These are phyloP conservation scores for Maudiozyma turicensis DNA, from an alignment of 805 yeast species.

Conservation along the genomic window DNA sequence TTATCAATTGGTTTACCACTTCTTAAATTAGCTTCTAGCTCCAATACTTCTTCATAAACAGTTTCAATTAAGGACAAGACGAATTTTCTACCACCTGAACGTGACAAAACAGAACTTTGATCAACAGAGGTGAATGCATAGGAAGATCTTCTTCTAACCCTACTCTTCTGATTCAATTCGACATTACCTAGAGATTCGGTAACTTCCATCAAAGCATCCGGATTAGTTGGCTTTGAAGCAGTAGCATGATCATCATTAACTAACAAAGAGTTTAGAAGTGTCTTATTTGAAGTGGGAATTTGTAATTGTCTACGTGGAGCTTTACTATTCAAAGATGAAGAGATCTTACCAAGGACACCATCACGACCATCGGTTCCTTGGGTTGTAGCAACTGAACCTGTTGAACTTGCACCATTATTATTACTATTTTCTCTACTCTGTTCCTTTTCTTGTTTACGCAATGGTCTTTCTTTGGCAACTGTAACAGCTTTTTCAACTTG, in stretches of 20 bases:
- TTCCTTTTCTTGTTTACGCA: conserved; percentile 38
- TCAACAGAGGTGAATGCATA: conserved; percentile 28
- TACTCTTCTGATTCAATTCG: conserved; percentile 18
- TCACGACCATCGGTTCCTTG: conserved; percentile 46
- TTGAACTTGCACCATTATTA: not conserved
- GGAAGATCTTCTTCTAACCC: conserved; percentile 29
- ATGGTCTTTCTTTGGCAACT: conserved; percentile 83
- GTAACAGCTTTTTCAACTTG: conserved; percentile 95
- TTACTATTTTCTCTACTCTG: conserved; percentile 8
- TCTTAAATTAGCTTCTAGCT: conserved; percentile 67
- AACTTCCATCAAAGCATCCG: conserved; percentile 24
- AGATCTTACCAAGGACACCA: conserved; percentile 85
- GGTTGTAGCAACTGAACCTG: not conserved
- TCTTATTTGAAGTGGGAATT: conserved; percentile 29
- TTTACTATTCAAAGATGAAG: conserved; percentile 70
- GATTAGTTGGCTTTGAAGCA: conserved; percentile 4
- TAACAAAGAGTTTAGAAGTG: not conserved
- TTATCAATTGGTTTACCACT: conserved; percentile 40
- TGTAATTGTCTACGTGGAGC: conserved; percentile 83
- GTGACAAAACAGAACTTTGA: conserved; percentile 27
- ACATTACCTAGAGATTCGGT: conserved; percentile 26
- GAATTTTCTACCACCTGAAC: conserved; percentile 39
- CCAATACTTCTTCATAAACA: conserved; percentile 66
- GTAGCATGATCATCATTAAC: not conserved
- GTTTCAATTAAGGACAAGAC: conserved; percentile 65